Percentiles rank a stretch among this genome's conserved stretches.
phyloP scores from a whole-genome alignment of 2,329 filamentous ascomycete species.

The Pleurostoma richardsiae region DNA sequence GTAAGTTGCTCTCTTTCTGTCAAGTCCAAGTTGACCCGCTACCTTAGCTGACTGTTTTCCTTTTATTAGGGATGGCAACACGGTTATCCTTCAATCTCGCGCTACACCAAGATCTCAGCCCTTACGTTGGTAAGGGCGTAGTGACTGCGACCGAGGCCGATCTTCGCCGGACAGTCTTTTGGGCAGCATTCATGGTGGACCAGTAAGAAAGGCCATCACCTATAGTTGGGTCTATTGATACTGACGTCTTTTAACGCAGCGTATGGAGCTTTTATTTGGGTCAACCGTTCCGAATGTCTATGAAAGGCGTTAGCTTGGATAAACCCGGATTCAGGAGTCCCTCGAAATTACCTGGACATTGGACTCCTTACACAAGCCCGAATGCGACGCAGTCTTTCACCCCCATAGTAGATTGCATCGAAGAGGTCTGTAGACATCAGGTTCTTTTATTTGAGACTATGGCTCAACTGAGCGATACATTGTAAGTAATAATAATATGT shows the following conservation, averaged over 20 bases:
- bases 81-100: conserved; percentile 35
- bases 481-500: background rate
- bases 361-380: conserved; percentile 19
- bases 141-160: conserved; percentile 30
- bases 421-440: conserved; percentile 7
- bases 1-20: background rate
- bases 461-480: conserved; percentile 24
- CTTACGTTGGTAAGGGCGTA: conserved; percentile 30
- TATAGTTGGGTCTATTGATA: background rate
- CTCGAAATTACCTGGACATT: conserved; percentile 16
- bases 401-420: background rate
- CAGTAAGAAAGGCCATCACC: conserved; percentile 7
- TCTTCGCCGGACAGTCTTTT: conserved; percentile 30
- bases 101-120: conserved; percentile 30
- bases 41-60: conserved; percentile 18
- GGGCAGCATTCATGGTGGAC: conserved; percentile 34
- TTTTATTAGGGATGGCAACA: conserved; percentile 28
- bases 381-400: conserved; percentile 1
- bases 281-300: conserved; percentile 32
- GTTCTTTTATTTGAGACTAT: conserved; percentile 35
- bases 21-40: background rate
- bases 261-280: conserved; percentile 32
- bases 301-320: conserved; percentile 29
- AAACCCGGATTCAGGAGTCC: conserved; percentile 20
- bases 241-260: background rate